Evolutionary conservation across 805 yeast species (phyloP).

Genomic region (Cyberlindnera subsufficiens): DNA sequence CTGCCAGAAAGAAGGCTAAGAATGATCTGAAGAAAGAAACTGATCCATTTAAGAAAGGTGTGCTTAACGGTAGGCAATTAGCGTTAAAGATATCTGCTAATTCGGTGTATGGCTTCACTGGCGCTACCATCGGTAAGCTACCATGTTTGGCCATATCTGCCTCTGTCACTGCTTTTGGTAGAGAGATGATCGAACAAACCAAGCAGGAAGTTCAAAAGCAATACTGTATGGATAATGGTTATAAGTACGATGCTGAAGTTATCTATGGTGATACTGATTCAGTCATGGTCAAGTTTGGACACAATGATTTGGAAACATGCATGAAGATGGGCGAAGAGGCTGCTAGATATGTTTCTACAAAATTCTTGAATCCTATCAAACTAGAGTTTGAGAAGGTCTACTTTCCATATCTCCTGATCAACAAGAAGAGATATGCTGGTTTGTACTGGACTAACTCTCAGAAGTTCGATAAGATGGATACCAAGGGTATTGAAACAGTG

Average conservation of each 20-base stretch:
- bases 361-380: conserved; percentile 82
- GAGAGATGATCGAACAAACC: conserved; percentile 93
- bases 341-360: conserved; percentile 76
- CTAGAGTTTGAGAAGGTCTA: conserved; percentile 96
- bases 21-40: conserved; percentile 85
- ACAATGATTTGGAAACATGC: conserved; percentile 68
- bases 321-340: conserved; percentile 95
- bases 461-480: conserved; percentile 95
- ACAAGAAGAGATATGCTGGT: conserved; percentile 97
- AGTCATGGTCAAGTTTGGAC: conserved; percentile 97
- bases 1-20: conserved; percentile 92
- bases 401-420: conserved; percentile 88
- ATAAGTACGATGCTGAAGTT: conserved; percentile 78
- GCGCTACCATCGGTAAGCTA: conserved; percentile 95
- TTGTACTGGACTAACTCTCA: conserved; percentile 90
- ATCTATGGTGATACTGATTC: conserved; percentile 99
- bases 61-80: conserved; percentile 92
- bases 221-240: conserved; percentile 79
- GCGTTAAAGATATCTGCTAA: conserved; percentile 96
- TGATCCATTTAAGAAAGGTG: conserved; percentile 91
- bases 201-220: conserved; percentile 78
- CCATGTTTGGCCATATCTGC: conserved; percentile 97
- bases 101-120: conserved; percentile 98
- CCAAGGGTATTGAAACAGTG: conserved; percentile 97
- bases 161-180: conserved; percentile 91